Base-by-base conservation (phyloP, 345 rosid genomes). In the Odontarrhena argentea region DNA sequence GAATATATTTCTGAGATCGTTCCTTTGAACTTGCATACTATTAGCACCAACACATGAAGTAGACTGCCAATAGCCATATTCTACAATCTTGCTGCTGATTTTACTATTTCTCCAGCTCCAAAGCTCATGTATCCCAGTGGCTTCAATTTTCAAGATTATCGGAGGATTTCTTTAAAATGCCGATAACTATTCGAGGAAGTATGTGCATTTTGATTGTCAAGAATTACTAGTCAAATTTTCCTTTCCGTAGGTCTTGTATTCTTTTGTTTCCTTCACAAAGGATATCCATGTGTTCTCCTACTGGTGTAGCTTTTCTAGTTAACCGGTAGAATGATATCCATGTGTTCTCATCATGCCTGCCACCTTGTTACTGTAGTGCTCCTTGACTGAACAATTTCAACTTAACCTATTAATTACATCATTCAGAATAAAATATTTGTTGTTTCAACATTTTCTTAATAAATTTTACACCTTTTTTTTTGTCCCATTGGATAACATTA, bases 31-130 rank as follows among this genome's bases (percentile, higher is more conserved):
- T 32, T 32, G 36, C 1, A 18, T 32, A 15, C 22, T 37, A 34
- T 25, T 26, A 14, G 30, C 38, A 38, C 15, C 8, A 6, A 13
- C 18, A 22, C 48, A 63, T 38, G 87, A 51, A 85, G 86, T 82
- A 82, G 87, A 67, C 81, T 86, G 40, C 83, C 95, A 44, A 84
- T 87, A 48, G 92, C 91, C 35, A 85, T 82, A 32, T 80, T 83
- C 77, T 86, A 85, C 37, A 83, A 82, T 67, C 85, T 86, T 55
- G 85, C 87, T 26, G 73, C 65, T 12, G 92, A 87, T 67, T 91
- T 94, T 26, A 59, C 80, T 7, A 81, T 87, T 55, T 85, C 87
- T 90, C 24, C 55, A 32, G 36, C 36, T 32, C 36, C 36, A 32
- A 5, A 4, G 36, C 36, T 32, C 36, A 32, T 76, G 30, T 89